A percentile compares a stretch with the other conserved stretches of the same genome.
Evolutionary conservation across 2,329 filamentous ascomycete genomes (phyloP).

Genomic region (Fusarium hostae): DNA sequence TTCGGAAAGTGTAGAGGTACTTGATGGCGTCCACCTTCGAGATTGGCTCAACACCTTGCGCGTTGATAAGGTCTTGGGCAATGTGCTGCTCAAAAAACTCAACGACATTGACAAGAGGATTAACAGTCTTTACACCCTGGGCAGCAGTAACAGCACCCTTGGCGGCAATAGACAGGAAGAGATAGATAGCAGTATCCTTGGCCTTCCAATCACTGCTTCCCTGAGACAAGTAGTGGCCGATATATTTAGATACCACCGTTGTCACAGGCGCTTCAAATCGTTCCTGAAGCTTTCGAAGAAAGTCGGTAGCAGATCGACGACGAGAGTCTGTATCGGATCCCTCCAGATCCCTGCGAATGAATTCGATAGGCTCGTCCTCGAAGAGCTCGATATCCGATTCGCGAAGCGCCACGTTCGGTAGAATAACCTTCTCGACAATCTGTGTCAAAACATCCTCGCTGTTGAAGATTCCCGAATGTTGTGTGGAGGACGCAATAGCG

Average conservation of each 20-base stretch:
- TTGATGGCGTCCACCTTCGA: slow-evolving; percentile 98
- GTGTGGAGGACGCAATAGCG: slow-evolving; percentile 80
- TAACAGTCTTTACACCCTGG: slow-evolving; percentile 91
- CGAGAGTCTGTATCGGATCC: slow-evolving; percentile 96
- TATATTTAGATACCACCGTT: slow-evolving; percentile 85
- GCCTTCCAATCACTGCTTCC: slow-evolving; percentile 90
- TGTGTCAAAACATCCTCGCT: slow-evolving; percentile 81
- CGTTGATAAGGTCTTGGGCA: slow-evolving; percentile 84
- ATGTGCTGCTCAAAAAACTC: slow-evolving; percentile 96
- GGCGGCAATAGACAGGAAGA: slow-evolving; percentile 93
- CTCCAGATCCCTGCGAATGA: slow-evolving; percentile 93
- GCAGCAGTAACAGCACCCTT: slow-evolving; percentile 88
- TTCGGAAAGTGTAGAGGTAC: slow-evolving; percentile 96
- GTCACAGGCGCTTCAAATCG: slow-evolving; percentile 90
- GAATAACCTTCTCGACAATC: slow-evolving; percentile 93
- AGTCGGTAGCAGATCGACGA: slow-evolving; percentile 92
- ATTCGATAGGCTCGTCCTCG: slow-evolving; percentile 98
- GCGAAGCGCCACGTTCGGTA: slow-evolving; percentile 90
- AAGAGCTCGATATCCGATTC: slow-evolving; percentile 96
- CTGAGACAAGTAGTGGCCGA: slow-evolving; percentile 85
- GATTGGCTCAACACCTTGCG: slow-evolving; percentile 78
- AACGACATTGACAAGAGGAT: slow-evolving; percentile 86
- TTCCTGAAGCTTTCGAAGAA: slow-evolving; percentile 87
- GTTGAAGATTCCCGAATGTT: slow-evolving; percentile 88
- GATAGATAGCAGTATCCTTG: slow-evolving; percentile 97